Base-by-base conservation (phyloP, 1,139 yeast genomes). In the Taphrina deformans region DNA sequence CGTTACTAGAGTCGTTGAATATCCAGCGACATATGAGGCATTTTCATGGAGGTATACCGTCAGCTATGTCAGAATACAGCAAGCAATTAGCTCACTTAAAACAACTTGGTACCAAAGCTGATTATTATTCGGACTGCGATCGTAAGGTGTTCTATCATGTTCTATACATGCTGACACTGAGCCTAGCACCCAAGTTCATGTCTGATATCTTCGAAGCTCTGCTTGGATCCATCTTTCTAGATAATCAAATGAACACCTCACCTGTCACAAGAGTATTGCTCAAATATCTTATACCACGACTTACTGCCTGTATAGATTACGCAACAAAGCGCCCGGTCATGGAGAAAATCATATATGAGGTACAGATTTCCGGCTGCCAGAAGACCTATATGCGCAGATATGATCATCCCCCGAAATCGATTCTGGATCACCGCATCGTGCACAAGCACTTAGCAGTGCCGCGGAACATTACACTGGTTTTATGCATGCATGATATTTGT, bases 161-260 rank as follows among this genome's bases (percentile, higher is more conserved):
- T 14, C 12, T 48, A 14, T 12, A 3, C 9, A 38, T 27, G 12
- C 23, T 26, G 21, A 16, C 35, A 21, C 23, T 5, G 6, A n/a
- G 59, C 14, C 59, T 56, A n/a, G 53, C 66, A 14, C 69, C 67
- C 7, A 67, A 67, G 53, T 64, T 66, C 45, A 55, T 67, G 55
- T 58, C 67, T 12, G 69, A 67, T 21, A 58, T 60, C 21, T 31
- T 67, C n/a, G 69, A 67, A 35, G 50, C 67, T 10, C 18, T 63
- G 16, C 29, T 67, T n/a, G 67, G 69, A 9, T 67, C 67, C 3
- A 62, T 67, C 24, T 62, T 62, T 48, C 33, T 67, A 24, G 69
- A 67, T 40, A 62, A 66, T 18, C 62, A 55, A 9, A 65, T 66
- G 38, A 38, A 50, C 5, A 59, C 45, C 21, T 26, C 16, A 6